These are phyloP conservation scores for Dentipellis sp. DNA, from an alignment of 768 basidiomycete species.

Conservation along the genomic window DNA sequence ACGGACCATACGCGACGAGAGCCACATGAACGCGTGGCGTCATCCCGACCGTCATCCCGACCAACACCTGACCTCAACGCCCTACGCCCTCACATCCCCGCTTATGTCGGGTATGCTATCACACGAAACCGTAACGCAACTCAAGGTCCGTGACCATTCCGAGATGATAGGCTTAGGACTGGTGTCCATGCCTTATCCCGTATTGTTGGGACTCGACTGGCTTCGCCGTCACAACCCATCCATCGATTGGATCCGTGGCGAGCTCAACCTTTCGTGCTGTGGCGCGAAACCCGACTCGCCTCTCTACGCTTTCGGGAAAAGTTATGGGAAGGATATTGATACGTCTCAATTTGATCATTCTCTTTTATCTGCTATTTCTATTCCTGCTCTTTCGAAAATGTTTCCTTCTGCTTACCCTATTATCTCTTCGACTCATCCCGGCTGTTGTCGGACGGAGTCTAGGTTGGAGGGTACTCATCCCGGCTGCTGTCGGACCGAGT, in stretches of 20 bases:
- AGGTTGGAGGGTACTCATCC: neutral
- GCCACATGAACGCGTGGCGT: too few relatives aligned
- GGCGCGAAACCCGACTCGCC: conserved; percentile 1
- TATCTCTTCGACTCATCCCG: neutral
- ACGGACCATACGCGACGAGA: too few relatives aligned
- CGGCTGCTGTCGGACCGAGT: neutral
- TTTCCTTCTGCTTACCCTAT: neutral
- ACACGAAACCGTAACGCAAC: neutral
- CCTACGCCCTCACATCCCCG: too few relatives aligned
- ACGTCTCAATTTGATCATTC: neutral
- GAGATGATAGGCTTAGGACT: neutral
- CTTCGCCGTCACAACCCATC: conserved; percentile 13
- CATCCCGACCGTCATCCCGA: too few relatives aligned
- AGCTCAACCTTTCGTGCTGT: neutral
- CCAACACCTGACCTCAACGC: too few relatives aligned
- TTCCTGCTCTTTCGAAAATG: neutral
- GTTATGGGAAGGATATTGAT: conserved; percentile 4
- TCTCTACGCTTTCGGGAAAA: conserved; percentile 1
- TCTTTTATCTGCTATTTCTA: neutral
- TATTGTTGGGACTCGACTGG: conserved; percentile 15
- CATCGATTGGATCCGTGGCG: conserved; percentile 12
- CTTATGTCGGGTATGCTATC: neutral
- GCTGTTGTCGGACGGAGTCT: neutral
- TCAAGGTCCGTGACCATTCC: neutral
- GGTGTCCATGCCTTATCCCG: neutral